Base-by-base conservation (phyloP, 108 stramenopile species). In the Cyclostephanos invisitatus region DNA sequence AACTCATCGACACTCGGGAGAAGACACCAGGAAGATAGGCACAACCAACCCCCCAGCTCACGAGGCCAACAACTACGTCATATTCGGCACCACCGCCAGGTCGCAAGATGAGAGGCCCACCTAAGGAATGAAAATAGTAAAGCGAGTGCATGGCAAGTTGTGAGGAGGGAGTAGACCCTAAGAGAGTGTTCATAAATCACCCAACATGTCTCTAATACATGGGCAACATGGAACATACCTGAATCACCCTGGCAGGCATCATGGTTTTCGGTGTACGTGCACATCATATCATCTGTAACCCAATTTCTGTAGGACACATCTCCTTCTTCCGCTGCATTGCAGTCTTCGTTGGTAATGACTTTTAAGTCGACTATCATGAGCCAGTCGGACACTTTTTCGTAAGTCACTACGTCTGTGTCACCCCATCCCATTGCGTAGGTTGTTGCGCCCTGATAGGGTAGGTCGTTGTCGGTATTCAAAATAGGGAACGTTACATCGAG, bases 31-130 rank as follows among this genome's bases (percentile, higher is more conserved):
- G 60, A 9, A 61, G 22, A 20, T 42, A 61, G 28, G 38, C 66
- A 32, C 70, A 75, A 18, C 62, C 77, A 10, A 74, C 21, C 1
- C 77, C 77, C 66, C 72, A 78, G 14, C 65, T 67, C 15, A 78
- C 77, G 24, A 78, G 48, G 40, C 77, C 77, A 46, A 78, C 77
- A 18, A 69, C 56, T 21, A 72, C 21, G 47, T 74, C 73, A 46
- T 53, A 29, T 15, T 37, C 50, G 27, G 70, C 53, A 54, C 24
- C 58, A 21, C 64, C 47, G 6, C 64, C 70, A 18, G 56, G 44
- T 54, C 32, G 62, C n/a, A 76, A 14, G 27, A 76, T 64, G 8
- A 76, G 70, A 22, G 68, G 68, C 1, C 68, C 59, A 20, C 68
- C 70, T 54, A 20, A 24, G 42, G 27, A 2, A 55, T 47, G n/a